A percentile compares a stretch with the other conserved stretches of the same genome.
Evolutionary conservation across 1,139 yeast species (phyloP).

Genomic region (Wickerhamomyces sp.): DNA sequence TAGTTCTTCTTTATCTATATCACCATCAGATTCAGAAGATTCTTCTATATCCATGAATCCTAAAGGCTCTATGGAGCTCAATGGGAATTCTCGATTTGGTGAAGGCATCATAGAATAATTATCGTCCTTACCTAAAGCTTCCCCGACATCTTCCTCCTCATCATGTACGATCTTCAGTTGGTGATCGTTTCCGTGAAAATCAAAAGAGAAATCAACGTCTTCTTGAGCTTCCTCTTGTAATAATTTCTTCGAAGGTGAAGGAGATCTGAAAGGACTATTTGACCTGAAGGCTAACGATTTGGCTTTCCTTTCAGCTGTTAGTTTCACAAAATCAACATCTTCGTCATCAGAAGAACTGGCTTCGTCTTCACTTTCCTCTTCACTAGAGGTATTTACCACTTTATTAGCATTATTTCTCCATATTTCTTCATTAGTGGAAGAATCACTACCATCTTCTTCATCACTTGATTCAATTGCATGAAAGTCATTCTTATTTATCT

Average conservation of each 20-base stretch:
- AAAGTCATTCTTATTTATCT: conserved; percentile 1
- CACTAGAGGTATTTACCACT: conserved; percentile 27
- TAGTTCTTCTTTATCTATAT: conserved; percentile 68
- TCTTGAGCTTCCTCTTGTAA: too few species aligned
- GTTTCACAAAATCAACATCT: conserved; percentile 64
- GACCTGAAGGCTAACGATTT: conserved; percentile 46
- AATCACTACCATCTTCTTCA: conserved; percentile 28
- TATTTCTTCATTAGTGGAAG: conserved; percentile 23
- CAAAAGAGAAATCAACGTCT: conserved; percentile 52
- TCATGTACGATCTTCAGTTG: conserved; percentile 23
- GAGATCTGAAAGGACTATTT: conserved; percentile 19
- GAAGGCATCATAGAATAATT: conserved; percentile 16
- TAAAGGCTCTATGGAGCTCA: conserved; percentile 14
- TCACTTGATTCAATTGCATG: conserved; percentile 16
- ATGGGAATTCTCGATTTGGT: conserved; percentile 7
- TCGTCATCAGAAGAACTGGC: conserved; percentile 59
- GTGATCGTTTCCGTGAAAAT: conserved; percentile 42
- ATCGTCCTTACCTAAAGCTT: conserved; percentile 46
- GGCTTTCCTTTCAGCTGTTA: conserved; percentile 64
- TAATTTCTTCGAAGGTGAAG: conserved; percentile 10
- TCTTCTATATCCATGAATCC: conserved; percentile 22
- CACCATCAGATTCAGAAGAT: conserved; percentile 53
- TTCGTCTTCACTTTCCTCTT: conserved; percentile 31
- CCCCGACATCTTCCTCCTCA: conserved; percentile 59
- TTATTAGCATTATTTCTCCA: conserved; percentile 24